These are phyloP conservation scores for Talaromyces atroroseus DNA, from an alignment of 2,329 filamentous ascomycete genomes.

Conservation along the genomic window DNA sequence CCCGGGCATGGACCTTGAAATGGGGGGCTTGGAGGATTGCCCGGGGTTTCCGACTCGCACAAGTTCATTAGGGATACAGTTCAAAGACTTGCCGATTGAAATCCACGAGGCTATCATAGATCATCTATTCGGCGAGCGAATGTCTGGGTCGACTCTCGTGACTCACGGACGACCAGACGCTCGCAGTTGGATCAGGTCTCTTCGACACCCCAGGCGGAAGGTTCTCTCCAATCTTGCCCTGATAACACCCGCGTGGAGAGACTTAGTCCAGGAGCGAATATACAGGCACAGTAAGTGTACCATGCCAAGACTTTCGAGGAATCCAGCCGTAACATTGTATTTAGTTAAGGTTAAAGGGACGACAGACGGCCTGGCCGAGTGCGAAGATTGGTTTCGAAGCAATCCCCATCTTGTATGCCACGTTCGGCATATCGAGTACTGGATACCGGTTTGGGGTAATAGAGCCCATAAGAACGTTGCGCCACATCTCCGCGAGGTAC, in stretches of 20 bases:
- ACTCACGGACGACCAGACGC: constrained; percentile 48
- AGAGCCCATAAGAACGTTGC: constrained; percentile 47
- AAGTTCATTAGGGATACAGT: constrained; percentile 18
- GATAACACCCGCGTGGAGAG: constrained; percentile 56
- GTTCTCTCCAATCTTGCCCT: constrained; percentile 62
- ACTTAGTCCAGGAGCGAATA: constrained; percentile 63
- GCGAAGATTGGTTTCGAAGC: constrained; percentile 55
- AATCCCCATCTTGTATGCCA: constrained; percentile 57
- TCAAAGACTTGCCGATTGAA: constrained; percentile 56
- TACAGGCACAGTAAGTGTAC: constrained; percentile 56
- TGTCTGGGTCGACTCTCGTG: constrained; percentile 56
- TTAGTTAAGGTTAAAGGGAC: constrained; percentile 67
- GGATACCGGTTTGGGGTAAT: constrained; percentile 67
- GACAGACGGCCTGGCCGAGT: constrained; percentile 54
- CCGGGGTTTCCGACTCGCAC: constrained; percentile 9
- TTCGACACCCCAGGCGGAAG: constrained; percentile 62
- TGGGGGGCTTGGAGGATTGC: constrained; percentile 21
- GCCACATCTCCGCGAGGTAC: constrained; percentile 23
- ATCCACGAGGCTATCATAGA: constrained; percentile 69
- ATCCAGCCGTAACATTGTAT: not conserved
- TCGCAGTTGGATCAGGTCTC: constrained; percentile 58
- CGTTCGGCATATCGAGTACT: constrained; percentile 69
- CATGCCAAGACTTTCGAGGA: not conserved
- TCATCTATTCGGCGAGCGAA: constrained; percentile 63
- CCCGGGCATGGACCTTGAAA: constrained; percentile 20